Conservation (phyloP, 2,329 filamentous ascomycete species). For the Triangularia setosa region DNA sequence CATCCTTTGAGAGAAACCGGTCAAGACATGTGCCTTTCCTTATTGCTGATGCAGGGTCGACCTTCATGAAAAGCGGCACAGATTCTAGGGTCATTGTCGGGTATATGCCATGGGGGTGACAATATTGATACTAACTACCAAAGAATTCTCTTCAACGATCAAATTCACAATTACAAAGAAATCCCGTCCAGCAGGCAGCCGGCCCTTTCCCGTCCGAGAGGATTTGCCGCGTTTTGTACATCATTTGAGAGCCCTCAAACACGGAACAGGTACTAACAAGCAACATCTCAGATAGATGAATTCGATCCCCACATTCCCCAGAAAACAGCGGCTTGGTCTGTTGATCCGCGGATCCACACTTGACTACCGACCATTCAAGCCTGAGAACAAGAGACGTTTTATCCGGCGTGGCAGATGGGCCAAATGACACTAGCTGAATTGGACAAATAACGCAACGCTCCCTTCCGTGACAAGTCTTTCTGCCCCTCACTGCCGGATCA, state of each 20-base stretch:
- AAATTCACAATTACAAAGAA: background rate
- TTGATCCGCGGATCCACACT: background rate
- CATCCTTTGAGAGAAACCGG: background rate
- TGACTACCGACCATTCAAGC: background rate
- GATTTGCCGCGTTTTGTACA: background rate
- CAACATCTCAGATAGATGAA: conserved; percentile 6
- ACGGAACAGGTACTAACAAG: background rate
- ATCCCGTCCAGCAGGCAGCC: background rate
- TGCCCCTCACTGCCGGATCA: background rate
- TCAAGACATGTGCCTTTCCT: background rate
- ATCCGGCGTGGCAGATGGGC: conserved; percentile 4
- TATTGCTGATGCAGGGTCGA: background rate
- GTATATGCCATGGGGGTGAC: background rate
- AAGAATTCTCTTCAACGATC: background rate
- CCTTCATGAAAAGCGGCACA: background rate
- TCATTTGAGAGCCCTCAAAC: background rate
- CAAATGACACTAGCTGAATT: background rate
- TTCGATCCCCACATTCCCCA: conserved; percentile 6
- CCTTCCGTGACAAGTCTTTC: conserved; percentile 1
- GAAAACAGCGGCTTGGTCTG: background rate
- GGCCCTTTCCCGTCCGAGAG: background rate
- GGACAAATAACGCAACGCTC: background rate
- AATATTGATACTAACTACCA: background rate
- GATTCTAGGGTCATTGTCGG: background rate
- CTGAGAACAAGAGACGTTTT: conserved; percentile 3